Evolutionary conservation across 1,284 basidiomycete species (phyloP).

Genomic region (Cutaneotrichosporon sp.): DNA sequence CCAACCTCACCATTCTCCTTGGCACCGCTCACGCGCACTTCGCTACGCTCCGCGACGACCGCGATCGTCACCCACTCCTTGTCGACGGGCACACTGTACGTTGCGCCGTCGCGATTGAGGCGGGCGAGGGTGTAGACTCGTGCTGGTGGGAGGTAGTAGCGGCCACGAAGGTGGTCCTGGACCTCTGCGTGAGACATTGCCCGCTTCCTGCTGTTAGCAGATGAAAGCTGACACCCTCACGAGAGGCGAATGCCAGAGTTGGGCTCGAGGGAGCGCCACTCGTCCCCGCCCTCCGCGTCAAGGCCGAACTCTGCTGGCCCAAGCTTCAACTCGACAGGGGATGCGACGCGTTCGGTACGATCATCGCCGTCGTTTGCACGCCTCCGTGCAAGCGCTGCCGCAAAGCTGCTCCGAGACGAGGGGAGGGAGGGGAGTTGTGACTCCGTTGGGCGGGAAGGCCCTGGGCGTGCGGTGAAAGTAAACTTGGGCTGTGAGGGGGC

Average conservation of each 20-base stretch:
- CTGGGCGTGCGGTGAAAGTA: not conserved
- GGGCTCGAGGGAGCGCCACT: constrained; percentile 18
- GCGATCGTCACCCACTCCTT: constrained; percentile 91
- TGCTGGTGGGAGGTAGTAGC: constrained; percentile 85
- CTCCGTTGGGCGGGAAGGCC: not conserved
- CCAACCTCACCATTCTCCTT: constrained; percentile 31
- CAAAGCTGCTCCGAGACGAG: not conserved
- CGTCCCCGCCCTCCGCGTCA: constrained; percentile 48
- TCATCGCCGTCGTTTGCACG: not conserved
- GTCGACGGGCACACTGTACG: constrained; percentile 85
- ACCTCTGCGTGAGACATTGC: constrained; percentile 71
- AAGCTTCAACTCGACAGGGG: constrained; percentile 60
- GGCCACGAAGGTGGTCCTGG: constrained; percentile 76
- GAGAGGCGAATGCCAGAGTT: constrained; percentile 64
- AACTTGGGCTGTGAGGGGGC: not conserved
- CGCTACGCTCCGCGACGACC: constrained; percentile 82
- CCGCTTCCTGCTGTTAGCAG: constrained; percentile 63
- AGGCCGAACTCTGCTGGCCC: constrained; percentile 67
- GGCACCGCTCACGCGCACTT: constrained; percentile 55
- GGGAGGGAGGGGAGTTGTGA: not conserved
- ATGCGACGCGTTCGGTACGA: not conserved
- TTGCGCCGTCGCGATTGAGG: constrained; percentile 71
- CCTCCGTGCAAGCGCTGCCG: not conserved
- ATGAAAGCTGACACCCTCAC: no score
- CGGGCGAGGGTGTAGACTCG: constrained; percentile 82